These are phyloP conservation scores for Chenopodium quinoa DNA, from an alignment of 148 eudicot genomes.

Conservation along the genomic window DNA sequence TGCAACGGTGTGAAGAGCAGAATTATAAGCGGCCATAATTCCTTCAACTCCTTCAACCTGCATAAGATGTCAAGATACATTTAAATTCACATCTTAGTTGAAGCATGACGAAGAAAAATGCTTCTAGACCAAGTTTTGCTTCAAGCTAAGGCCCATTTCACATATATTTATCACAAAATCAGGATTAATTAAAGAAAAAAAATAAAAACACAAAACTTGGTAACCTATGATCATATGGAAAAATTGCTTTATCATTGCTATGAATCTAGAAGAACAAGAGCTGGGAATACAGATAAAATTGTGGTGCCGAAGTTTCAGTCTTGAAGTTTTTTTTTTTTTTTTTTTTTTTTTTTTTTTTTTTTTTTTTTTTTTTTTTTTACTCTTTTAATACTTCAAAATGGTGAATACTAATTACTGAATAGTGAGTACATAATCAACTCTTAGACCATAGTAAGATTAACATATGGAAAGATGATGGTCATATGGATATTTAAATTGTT, in stretches of 20 bases:
- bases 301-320: not conserved
- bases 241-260: not conserved
- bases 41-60: conserved; percentile 95
- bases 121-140: not conserved
- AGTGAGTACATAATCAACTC: not conserved
- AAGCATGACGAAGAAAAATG: not conserved
- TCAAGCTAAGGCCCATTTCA: not conserved
- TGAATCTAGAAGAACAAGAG: not conserved
- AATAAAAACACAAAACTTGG: not conserved
- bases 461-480: not conserved
- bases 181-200: not conserved
- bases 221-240: too few relatives aligned
- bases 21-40: conserved; percentile 77
- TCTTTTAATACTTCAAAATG: too few relatives aligned
- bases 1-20: conserved; percentile 53
- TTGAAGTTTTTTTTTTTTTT: too few relatives aligned
- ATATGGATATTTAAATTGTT: not conserved
- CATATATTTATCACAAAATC: not conserved
- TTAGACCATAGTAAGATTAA: not conserved
- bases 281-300: not conserved
- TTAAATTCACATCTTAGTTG: not conserved
- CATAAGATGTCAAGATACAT: not conserved
- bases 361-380: not conserved
- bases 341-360: too few relatives aligned
- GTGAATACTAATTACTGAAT: not conserved